Percentiles rank a stretch among this genome's conserved stretches.
Evolutionary conservation across 2,329 filamentous ascomycete species (phyloP).

Genomic region (Blastomyces parvus): DNA sequence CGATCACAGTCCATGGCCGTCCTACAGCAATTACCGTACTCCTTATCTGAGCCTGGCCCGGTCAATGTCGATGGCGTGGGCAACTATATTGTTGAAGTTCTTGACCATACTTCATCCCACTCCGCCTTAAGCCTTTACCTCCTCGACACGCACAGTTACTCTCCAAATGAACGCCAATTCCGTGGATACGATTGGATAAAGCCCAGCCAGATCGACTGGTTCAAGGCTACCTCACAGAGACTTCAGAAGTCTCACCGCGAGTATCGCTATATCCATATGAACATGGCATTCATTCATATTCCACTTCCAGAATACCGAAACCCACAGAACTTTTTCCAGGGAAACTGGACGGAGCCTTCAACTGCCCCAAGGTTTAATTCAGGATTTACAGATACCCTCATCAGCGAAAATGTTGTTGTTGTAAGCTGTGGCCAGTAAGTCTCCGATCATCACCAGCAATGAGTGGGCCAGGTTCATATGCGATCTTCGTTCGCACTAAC

Average conservation of each 20-base stretch:
- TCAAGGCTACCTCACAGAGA: conserved; percentile 63
- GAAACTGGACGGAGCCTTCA: conserved; percentile 69
- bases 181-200: conserved; percentile 98
- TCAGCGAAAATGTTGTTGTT: conserved; percentile 74
- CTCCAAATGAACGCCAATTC: conserved; percentile 76
- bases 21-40: conserved; percentile 79
- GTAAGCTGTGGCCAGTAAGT: conserved; percentile 85
- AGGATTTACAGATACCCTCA: conserved; percentile 81
- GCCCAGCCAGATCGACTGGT: conserved; percentile 89
- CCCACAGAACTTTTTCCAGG: conserved; percentile 50
- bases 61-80: conserved; percentile 79
- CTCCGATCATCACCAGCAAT: not conserved
- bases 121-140: conserved; percentile 92
- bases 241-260: conserved; percentile 69
- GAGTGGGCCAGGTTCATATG: not conserved
- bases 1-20: conserved; percentile 74
- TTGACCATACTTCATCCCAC: conserved; percentile 70
- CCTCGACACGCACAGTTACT: conserved; percentile 85
- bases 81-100: conserved; percentile 87
- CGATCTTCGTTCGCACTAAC: not conserved
- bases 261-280: conserved; percentile 87
- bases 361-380: conserved; percentile 86
- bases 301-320: conserved; percentile 80
- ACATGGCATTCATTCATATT: conserved; percentile 96
- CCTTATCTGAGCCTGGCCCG: conserved; percentile 74